Conservation (phyloP, 75 land plant species). For the Gnetum montanum region DNA sequence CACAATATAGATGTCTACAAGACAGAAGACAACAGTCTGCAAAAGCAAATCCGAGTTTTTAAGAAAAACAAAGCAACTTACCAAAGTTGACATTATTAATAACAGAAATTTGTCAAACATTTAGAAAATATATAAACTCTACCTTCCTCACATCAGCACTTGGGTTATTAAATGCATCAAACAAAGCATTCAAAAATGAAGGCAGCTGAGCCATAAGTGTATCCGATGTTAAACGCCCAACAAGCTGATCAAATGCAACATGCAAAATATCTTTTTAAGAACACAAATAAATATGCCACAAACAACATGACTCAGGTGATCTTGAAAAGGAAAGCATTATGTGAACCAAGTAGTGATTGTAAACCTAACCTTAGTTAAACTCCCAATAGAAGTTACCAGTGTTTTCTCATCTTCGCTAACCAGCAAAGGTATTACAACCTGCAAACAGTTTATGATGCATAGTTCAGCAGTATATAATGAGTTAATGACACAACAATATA, state of each 20-base stretch:
- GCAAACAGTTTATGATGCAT: conserved; percentile 10
- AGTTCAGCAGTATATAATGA: too few species aligned
- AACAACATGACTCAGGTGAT: neutral
- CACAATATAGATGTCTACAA: conserved; percentile 94
- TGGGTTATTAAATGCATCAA: conserved; percentile 94
- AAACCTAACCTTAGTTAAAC: conserved; percentile 82
- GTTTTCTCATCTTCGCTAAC: conserved; percentile 92
- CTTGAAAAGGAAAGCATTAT: neutral
- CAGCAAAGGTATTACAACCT: conserved; percentile 89
- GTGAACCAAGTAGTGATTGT: neutral
- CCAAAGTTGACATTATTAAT: too few species aligned
- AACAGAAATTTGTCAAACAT: too few species aligned
- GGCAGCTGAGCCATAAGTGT: conserved; percentile 79
- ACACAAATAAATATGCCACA: neutral
- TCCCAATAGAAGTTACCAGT: conserved; percentile 84
- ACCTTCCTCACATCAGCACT: conserved; percentile 99
- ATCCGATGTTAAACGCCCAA: conserved; percentile 82
- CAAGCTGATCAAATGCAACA: conserved; percentile 45
- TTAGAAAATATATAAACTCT: too few species aligned
- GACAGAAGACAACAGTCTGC: conserved; percentile 95
- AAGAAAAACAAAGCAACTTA: too few species aligned
- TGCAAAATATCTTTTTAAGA: neutral
- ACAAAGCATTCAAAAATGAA: conserved; percentile 86
- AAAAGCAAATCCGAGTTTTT: conserved; percentile 3
- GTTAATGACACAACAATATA: too few species aligned